Evolutionary conservation across 2,329 filamentous ascomycete genomes (phyloP), one percentile per base, ranked within the genome.

Genomic region (Trichoderma afroharzianum): DNA sequence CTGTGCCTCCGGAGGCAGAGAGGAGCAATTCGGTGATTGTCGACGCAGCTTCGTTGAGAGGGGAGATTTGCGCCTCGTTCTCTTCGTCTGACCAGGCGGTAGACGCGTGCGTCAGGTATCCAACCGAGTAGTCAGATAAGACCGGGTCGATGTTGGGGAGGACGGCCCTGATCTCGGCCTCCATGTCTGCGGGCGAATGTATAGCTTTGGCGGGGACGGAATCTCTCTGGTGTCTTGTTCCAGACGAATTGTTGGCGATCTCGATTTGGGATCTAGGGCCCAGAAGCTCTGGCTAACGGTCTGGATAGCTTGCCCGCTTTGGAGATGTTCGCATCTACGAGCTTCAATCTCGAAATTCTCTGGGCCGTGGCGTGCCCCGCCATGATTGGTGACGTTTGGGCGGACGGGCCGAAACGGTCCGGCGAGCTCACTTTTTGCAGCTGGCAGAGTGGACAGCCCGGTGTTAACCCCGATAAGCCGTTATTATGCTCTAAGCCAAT

Each of bases 71-170:
- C 74, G 88, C 86, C 50, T 88, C 79, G 74, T 97, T 94, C 67
- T 89, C 86, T 14, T 88, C 86, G 74, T 97, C 94, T 66, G 91
- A 89, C 86, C 93, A 97, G 66, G 92, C 87, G 75, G 91, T 95
- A 62, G 95, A 96, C 63, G 96, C 96, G 86, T 99, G 95, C 78
- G 91, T 94, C 76, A 99, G 87, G 80, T 98, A 99, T 71, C 96
- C 96, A 75, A 94, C 93, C 57, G 94, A 96, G 83, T 97, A 98
- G 83, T 97, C 93, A 63, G 94, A 95, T 76, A 98, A 86, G 74
- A 97, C 88, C 72, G 92, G 93, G 83, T 98, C 95, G 76, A 98
- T 93, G 79, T 92, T 92, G 73, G 94, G 94, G 76, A 97, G 89
- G 76, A 94, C 89, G 73, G 91, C 86, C 84, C 92, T 92, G 80